These are phyloP conservation scores for Solanum dulcamara DNA, from an alignment of 257 asterid species.

Conservation along the genomic window DNA sequence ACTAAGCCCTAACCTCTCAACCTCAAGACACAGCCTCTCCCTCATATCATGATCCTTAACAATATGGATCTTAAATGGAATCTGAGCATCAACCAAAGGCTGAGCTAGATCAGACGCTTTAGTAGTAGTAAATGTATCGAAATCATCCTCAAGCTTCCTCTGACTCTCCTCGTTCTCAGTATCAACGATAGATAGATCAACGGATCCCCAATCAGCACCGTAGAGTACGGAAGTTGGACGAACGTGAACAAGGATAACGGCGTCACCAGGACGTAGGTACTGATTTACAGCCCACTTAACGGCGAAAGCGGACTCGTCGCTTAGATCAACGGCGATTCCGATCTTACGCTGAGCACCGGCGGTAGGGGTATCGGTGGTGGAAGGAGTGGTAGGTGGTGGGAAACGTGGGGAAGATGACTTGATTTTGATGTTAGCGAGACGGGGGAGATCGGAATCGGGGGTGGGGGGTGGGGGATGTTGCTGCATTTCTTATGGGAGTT, in stretches of 20 bases:
- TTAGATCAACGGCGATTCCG: constrained; percentile 84
- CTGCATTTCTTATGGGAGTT: constrained; percentile 44
- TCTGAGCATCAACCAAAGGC: constrained; percentile 76
- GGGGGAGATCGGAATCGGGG: constrained; percentile 71
- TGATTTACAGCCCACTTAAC: constrained; percentile 76
- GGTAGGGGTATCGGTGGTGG: constrained; percentile 62
- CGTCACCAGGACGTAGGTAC: constrained; percentile 86
- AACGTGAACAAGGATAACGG: constrained; percentile 67
- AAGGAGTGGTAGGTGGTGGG: constrained; percentile 62
- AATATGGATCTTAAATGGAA: constrained; percentile 78
- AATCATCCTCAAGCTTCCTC: constrained; percentile 61
- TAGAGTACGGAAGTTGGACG: constrained; percentile 88
- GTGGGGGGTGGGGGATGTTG: constrained; percentile 5
- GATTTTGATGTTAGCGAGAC: constrained; percentile 72
- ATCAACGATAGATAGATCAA: constrained; percentile 61
- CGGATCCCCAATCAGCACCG: constrained; percentile 94
- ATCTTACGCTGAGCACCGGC: constrained; percentile 74
- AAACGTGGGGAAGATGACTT: constrained; percentile 84
- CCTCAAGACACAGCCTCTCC: constrained; percentile 82
- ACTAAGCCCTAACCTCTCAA: constrained; percentile 76
- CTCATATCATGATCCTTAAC: constrained; percentile 92
- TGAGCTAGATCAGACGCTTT: constrained; percentile 68
- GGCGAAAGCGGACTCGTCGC: constrained; percentile 80
- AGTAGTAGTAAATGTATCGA: constrained; percentile 62
- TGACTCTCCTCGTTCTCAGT: constrained; percentile 52